Evolutionary conservation across 345 rosid species (phyloP).

Genomic region (Populus alba): DNA sequence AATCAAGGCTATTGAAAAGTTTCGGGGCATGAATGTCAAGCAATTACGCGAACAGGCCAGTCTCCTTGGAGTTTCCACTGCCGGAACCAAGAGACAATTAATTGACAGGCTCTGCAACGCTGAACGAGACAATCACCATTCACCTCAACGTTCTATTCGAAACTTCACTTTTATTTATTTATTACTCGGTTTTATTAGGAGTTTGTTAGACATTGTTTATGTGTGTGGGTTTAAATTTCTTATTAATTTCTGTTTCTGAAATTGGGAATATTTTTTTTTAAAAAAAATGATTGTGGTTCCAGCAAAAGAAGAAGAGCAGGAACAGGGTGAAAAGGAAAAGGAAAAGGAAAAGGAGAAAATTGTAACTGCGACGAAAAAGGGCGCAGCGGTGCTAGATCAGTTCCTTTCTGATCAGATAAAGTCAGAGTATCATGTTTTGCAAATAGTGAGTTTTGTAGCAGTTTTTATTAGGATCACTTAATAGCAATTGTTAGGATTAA

Average conservation of each 20-base stretch:
- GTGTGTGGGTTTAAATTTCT: no score
- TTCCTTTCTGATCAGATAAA: constrained; percentile 75
- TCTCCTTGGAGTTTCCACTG: constrained; percentile 44
- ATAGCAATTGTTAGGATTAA: not conserved
- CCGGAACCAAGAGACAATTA: constrained; percentile 70
- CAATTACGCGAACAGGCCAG: constrained; percentile 70
- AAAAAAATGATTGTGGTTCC: constrained; percentile 2
- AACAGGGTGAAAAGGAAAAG: constrained; percentile 23
- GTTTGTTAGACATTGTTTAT: not conserved
- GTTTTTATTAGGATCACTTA: not conserved
- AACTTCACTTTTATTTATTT: not conserved
- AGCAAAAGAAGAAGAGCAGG: constrained; percentile 40
- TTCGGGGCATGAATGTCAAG: constrained; percentile 56
- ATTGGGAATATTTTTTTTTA: no score
- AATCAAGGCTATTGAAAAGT: constrained; percentile 43
- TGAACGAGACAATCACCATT: constrained; percentile 10
- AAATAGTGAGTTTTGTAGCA: constrained; percentile 35
- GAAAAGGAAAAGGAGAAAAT: constrained; percentile 47
- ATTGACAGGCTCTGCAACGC: constrained; percentile 56
- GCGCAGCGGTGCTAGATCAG: constrained; percentile 76
- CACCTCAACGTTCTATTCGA: constrained; percentile 22
- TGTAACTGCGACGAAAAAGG: constrained; percentile 66
- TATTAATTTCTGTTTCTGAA: no score
- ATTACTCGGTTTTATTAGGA: not conserved
- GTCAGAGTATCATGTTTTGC: constrained; percentile 70